Base-by-base conservation (phyloP, 495 filamentous ascomycete species). In the Choiromyces venosus region DNA sequence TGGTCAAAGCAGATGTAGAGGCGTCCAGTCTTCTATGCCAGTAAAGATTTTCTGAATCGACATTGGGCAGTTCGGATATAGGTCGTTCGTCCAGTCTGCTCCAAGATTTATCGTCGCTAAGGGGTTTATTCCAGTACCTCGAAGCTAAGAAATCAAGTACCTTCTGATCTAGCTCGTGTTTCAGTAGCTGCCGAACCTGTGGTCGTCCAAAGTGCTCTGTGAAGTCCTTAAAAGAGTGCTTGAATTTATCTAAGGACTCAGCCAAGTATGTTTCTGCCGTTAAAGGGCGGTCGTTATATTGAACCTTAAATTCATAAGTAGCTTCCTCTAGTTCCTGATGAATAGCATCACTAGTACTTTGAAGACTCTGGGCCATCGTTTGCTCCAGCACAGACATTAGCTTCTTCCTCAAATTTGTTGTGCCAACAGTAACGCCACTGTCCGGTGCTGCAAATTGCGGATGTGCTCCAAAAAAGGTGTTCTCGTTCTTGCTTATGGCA, bases 271-370 rank as follows among this genome's bases (percentile, higher is more conserved):
- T 94, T 82, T 98, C 96, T 0, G 95, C 96, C 74, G 92, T 95
- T 65, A 99, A 84, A 29, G 94, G 92, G 36, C 95, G 88, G 80
- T 99, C 96, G 80, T 98, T 99, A 83, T 99, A 99, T 82, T 99
- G 96, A 29, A 99, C 96, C 81, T 98, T 99, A 87, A 97, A 98
- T 79, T 99, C 95, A 79, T 99, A 99, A 0, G 93, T 94, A 7
- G 95, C 93, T 82, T 99, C 96, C 81, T 97, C 94, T 0, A 99
- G 88, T 82, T 99, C 95, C 78, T 96, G 93, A 73, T 89, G 91
- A 75, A 99, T 97, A 29, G 93, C 92, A 79, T 97, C 93, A 73
- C 90, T 90, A 16, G 96, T 98, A 70, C 89, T 87, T 72, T 93
- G 89, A 66, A 99, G 86, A 78, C 91, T 96, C 21, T 91, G 89